Conservation (phyloP, 2,329 filamentous ascomycete species). For the Penicillium sp. region DNA sequence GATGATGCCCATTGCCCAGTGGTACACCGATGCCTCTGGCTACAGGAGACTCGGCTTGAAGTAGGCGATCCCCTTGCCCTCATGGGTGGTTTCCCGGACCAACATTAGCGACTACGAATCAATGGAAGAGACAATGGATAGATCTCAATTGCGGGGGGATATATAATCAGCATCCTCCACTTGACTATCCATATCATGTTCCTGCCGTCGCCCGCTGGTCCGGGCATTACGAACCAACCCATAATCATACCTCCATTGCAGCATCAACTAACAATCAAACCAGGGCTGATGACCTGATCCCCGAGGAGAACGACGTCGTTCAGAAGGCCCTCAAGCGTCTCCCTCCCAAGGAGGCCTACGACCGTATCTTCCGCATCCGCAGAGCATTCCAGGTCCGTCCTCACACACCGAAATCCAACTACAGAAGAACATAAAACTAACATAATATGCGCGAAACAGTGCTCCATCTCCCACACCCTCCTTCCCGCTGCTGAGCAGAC, state of each 20-base stretch:
- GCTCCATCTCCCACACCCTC: constrained; percentile 57
- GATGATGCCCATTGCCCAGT: constrained; percentile 72
- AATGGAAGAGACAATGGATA: no score
- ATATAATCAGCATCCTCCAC: no score
- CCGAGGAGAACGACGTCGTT: constrained; percentile 81
- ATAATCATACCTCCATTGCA: no score
- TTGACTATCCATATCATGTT: no score
- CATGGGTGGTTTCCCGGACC: no score
- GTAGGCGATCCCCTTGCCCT: constrained; percentile 51
- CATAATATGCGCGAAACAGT: constrained; percentile 43
- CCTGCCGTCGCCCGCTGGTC: not conserved
- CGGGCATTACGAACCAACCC: no score
- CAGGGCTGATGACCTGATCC: constrained; percentile 89
- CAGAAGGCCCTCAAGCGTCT: constrained; percentile 85
- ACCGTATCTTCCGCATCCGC: constrained; percentile 94
- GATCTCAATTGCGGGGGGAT: no score
- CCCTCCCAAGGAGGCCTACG: constrained; percentile 79
- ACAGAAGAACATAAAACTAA: no score
- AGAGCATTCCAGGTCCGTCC: constrained; percentile 79
- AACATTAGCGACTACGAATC: no score
- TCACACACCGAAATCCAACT: no score
- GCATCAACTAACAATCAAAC: no score
- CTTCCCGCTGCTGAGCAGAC: constrained; percentile 59
- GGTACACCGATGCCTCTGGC: constrained; percentile 81
- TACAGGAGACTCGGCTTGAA: constrained; percentile 87